Evolutionary conservation across 257 asterid species (phyloP), one percentile per base, ranked within the genome.

Genomic region (Scutellaria baicalensis): DNA sequence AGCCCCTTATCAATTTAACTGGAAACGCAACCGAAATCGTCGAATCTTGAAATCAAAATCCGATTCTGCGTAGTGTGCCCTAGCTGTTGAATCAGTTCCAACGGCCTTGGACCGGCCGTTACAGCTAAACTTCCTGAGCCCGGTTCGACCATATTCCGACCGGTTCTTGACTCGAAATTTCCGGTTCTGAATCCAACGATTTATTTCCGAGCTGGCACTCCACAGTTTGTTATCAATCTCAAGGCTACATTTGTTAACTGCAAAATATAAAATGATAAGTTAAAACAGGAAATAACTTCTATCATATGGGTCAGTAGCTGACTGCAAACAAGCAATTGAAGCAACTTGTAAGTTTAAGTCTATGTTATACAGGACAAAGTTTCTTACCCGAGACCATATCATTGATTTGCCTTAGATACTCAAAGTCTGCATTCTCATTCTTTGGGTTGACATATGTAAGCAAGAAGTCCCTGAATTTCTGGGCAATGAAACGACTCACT

Each of bases 191-290:
- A n/a, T n/a, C n/a, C n/a, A n/a, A n/a, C n/a, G n/a, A n/a, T n/a
- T n/a, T n/a, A n/a, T n/a, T n/a, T n/a, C n/a, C n/a, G n/a, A n/a
- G n/a, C n/a, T n/a, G n/a, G n/a, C n/a, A n/a, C n/a, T n/a, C n/a
- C n/a, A n/a, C n/a, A n/a, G 97, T 8, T 82, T 91, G 89, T 94
- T 91, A 81, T 91, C 95, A 73, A 94, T 91, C 86, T 91, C 97
- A 50, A 94, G 99, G 89, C 97, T 91, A 38, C 99, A 94, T 79
- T 87, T 89, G 84, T 94, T 91, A 73, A 82, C 99, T 94, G 97
- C 85, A n/a, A 80, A 42, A 59, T 31, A 70, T 3, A 65, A 74
- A 77, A 54, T 5, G 68, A 42, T 6, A 54, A 75, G 64, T 83
- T 75, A 64, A 21, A 44, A 68, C 13, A 67, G 45, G 42, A 35